Conservation (phyloP, 768 basidiomycete genomes). For the Russula dissimulans region DNA sequence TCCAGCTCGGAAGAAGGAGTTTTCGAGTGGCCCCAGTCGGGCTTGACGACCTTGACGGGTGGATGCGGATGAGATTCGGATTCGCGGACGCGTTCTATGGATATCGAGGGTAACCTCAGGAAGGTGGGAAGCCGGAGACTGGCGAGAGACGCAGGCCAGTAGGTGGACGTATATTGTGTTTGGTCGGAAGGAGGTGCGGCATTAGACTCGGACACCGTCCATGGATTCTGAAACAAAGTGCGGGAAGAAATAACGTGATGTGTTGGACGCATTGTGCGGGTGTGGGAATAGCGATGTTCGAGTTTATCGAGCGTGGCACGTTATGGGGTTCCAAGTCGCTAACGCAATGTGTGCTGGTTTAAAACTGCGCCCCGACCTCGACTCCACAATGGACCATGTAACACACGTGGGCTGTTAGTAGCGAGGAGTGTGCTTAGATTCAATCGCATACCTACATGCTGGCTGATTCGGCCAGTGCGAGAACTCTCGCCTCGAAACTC, state of each 20-base stretch:
- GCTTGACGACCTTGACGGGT: conserved; percentile 23
- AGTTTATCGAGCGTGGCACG: too few species aligned
- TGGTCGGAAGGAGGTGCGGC: not conserved
- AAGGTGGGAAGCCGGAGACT: conserved; percentile 1
- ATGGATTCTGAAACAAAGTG: conserved; percentile 4
- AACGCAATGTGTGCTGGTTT: too few species aligned
- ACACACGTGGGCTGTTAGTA: too few species aligned
- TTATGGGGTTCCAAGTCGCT: too few species aligned
- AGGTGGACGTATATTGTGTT: not conserved
- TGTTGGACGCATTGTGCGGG: not conserved
- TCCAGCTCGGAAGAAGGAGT: not conserved
- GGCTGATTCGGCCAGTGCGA: too few species aligned
- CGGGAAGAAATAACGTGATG: conserved; percentile 5
- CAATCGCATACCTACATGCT: too few species aligned
- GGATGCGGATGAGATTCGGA: conserved; percentile 10
- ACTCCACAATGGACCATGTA: too few species aligned
- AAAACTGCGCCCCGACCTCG: too few species aligned
- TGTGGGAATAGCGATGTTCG: too few species aligned
- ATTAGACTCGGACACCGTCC: not conserved
- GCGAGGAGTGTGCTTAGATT: too few species aligned
- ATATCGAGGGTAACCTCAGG: conserved; percentile 1
- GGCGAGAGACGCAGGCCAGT: not conserved
- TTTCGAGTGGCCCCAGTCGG: conserved; percentile 21
- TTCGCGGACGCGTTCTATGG: conserved; percentile 19
- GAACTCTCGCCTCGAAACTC: too few species aligned